These are phyloP conservation scores for Agapanthus africanus DNA, from an alignment of 106 monocot species.

Conservation along the genomic window DNA sequence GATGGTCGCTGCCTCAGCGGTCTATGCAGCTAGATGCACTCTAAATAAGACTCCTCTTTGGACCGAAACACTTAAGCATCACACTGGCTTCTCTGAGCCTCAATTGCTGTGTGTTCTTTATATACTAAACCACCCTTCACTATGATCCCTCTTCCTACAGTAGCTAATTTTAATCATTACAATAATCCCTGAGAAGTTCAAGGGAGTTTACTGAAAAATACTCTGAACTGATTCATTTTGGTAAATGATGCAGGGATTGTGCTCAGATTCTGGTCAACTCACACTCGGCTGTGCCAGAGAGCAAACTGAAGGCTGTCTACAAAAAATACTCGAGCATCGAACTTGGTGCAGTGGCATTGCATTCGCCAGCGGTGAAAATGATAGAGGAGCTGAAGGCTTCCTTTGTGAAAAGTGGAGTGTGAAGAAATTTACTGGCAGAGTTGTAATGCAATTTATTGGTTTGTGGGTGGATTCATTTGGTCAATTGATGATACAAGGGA, in stretches of 20 bases:
- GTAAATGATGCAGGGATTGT: constrained; percentile 32
- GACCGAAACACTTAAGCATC: constrained; percentile 45
- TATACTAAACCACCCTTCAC: no score
- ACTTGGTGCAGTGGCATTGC: constrained; percentile 34
- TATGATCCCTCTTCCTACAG: no score
- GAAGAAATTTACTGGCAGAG: no score
- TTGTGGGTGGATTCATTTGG: no score
- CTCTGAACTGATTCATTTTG: background rate
- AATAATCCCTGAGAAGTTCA: no score
- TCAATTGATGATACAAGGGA: no score
- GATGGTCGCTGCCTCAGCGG: constrained; percentile 55
- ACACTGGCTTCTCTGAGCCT: constrained; percentile 42
- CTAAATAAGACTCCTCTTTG: constrained; percentile 49
- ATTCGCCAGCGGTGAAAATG: constrained; percentile 23
- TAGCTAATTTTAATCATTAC: no score
- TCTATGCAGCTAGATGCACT: constrained; percentile 48
- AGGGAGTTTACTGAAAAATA: background rate
- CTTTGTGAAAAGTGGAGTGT: no score
- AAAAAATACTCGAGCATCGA: constrained; percentile 43
- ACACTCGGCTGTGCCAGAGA: constrained; percentile 27
- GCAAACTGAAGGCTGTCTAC: constrained; percentile 46
- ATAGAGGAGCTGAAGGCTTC: no score
- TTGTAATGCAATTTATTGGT: no score
- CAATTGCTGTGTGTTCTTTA: constrained; percentile 21
- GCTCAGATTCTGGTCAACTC: constrained; percentile 23